Base-by-base conservation (phyloP, 371 early-diverging fungal genomes). In the Batrachochytrium dendrobatidis region DNA sequence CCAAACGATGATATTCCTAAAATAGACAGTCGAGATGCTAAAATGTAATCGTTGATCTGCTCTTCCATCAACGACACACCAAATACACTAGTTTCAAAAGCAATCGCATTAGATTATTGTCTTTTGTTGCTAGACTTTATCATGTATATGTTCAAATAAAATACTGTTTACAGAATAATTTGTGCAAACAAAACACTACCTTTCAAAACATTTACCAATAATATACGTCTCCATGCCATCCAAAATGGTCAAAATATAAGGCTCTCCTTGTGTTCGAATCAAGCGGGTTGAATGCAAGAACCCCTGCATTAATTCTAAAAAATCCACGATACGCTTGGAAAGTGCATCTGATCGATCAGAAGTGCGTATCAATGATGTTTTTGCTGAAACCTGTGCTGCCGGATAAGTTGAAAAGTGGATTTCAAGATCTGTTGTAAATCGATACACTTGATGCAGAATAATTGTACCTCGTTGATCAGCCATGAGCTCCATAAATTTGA, bases 1-100 rank as follows among this genome's bases (percentile, higher is more conserved):
- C 49, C 49, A 48, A 48, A 48, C 24, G 49, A 48, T 7, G 49
- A 8, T 18, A 48, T 6, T 18, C 49, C 49, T 25, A 48, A 29
- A 6, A 48, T 29, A 6, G 49, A 48, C 8, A 48, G n/a, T 6
- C 49, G 49, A 48, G n/a, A 8, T 18, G 49, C 6, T 18, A 48
- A 29, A 8, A 6, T 24, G 8, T 6, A 6, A 29, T 48, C 49
- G 24, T 18, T 48, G 8, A 12, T 7, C 29, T 48, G 8, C 49
- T 48, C 49, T 18, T 48, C 49, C 8, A 18, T 18, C 49, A 6
- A 25, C n/a, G 24, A 48, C 49, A 48, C 49, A 25, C 8, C 49
- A 18, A 48, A 8, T 8, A 48, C 39, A 39, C 39, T 39, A 15
- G 12, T n/a, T 39, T n/a, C 39, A 39, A 12, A 39, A 39, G n/a